Percentiles rank a stretch among this genome's conserved stretches.
Evolutionary conservation across 1,139 yeast species (phyloP).

Genomic region (Blastobotrys elegans): DNA sequence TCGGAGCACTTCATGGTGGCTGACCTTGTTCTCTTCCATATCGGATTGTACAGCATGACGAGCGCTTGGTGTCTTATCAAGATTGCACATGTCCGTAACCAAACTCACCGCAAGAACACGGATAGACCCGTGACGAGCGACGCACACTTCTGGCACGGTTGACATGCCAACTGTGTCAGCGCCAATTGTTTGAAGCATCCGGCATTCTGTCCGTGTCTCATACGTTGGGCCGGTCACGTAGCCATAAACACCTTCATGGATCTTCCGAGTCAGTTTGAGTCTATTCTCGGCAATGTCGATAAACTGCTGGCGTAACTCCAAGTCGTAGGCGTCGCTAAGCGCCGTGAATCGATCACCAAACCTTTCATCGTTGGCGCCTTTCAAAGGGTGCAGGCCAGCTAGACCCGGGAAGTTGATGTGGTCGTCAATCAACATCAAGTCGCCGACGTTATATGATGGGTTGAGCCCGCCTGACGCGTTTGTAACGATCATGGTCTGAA

Average conservation of each 20-base stretch:
- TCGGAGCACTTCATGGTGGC: constrained; percentile 82
- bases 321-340: constrained; percentile 84
- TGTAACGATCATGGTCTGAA: constrained; percentile 61
- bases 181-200: constrained; percentile 65
- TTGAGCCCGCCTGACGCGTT: constrained; percentile 95
- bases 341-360: constrained; percentile 88
- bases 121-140: constrained; percentile 85
- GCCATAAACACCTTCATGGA: constrained; percentile 83
- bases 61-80: constrained; percentile 56
- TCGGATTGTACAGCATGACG: constrained; percentile 24
- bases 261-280: constrained; percentile 50
- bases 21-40: constrained; percentile 74
- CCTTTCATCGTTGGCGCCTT: constrained; percentile 77
- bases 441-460: constrained; percentile 66
- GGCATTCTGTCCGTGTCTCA: constrained; percentile 89
- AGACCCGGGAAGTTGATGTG: constrained; percentile 90
- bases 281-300: constrained; percentile 48
- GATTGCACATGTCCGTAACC: constrained; percentile 79
- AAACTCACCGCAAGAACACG: constrained; percentile 78
- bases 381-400: constrained; percentile 79
- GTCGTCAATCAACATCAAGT: constrained; percentile 82
- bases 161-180: constrained; percentile 98
- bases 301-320: constrained; percentile 48
- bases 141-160: constrained; percentile 91
- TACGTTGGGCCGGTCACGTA: constrained; percentile 93